Percentiles rank a stretch among this genome's conserved stretches.
Evolutionary conservation across 305 asterid species (phyloP).

Genomic region (Fraxinus greggii): DNA sequence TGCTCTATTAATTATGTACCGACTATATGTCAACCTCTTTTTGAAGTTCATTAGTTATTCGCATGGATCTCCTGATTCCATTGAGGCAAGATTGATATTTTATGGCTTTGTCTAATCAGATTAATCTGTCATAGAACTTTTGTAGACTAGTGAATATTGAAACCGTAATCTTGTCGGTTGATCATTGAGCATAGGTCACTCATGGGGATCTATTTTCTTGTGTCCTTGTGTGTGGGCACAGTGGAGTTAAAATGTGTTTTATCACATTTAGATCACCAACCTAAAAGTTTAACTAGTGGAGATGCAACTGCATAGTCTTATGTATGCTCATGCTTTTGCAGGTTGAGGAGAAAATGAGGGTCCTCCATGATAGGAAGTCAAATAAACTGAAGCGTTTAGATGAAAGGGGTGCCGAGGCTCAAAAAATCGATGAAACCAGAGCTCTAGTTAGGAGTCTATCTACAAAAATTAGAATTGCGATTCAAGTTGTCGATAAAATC

Average conservation of each 20-base stretch:
- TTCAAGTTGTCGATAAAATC: constrained; percentile 89
- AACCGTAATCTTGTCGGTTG: not conserved
- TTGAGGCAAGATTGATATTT: not conserved
- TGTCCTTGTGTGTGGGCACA: not conserved
- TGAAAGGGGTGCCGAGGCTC: constrained; percentile 81
- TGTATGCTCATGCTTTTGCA: constrained; percentile 34
- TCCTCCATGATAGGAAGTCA: constrained; percentile 65
- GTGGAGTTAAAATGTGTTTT: not conserved
- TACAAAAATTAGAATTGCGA: constrained; percentile 79
- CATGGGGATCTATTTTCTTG: not conserved
- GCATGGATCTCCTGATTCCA: not conserved
- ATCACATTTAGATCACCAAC: not conserved
- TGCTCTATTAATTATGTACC: constrained; percentile 29
- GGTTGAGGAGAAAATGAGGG: constrained; percentile 93
- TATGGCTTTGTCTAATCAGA: not conserved
- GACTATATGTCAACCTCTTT: not conserved
- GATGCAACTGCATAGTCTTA: constrained; percentile 2
- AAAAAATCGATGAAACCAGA: constrained; percentile 71
- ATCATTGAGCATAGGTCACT: not conserved
- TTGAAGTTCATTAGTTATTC: not conserved
- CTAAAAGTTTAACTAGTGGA: constrained; percentile 2
- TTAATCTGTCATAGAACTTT: not conserved
- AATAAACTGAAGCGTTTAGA: constrained; percentile 65
- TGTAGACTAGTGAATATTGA: not conserved
- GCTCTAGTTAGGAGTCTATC: constrained; percentile 69